Conservation (phyloP, 176 grass and related monocot species). For the Cenchrus americanus region DNA sequence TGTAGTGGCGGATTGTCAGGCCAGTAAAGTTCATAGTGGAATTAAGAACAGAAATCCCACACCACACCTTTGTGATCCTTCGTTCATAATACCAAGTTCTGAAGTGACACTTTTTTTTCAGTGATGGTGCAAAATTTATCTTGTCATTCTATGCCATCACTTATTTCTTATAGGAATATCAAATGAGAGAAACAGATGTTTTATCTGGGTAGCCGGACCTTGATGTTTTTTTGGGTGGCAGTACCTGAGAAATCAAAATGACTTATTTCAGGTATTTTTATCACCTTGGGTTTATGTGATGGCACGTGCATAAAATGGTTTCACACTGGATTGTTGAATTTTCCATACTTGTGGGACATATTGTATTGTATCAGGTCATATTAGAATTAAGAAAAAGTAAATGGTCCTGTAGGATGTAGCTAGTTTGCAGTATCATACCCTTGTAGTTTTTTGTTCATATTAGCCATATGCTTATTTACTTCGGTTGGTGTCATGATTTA, state of each 20-base stretch:
- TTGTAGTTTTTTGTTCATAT: background rate
- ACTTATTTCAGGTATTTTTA: background rate
- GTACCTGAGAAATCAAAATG: background rate
- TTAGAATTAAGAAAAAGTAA: background rate
- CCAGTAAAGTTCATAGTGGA: background rate
- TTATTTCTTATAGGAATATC: slow-evolving; percentile 3
- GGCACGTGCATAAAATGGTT: background rate
- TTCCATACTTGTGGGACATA: background rate
- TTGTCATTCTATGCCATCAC: background rate
- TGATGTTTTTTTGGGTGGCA: background rate
- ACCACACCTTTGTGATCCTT: background rate
- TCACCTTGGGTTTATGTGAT: background rate
- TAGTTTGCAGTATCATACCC: background rate
- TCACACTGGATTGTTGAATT: background rate
- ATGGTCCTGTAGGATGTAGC: background rate
- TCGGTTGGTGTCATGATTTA: background rate
- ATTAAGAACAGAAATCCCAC: background rate
- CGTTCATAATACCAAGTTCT: background rate
- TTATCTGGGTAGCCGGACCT: background rate
- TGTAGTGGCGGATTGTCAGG: background rate
- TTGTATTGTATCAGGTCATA: background rate
- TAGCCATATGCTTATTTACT: background rate
- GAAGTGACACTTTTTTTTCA: background rate
- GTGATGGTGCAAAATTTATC: background rate
- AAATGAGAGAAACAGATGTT: background rate